Evolutionary conservation across 202 grass and related monocot species (phyloP), one percentile per base, ranked within the genome.

Genomic region (Hordeum pubiflorum): DNA sequence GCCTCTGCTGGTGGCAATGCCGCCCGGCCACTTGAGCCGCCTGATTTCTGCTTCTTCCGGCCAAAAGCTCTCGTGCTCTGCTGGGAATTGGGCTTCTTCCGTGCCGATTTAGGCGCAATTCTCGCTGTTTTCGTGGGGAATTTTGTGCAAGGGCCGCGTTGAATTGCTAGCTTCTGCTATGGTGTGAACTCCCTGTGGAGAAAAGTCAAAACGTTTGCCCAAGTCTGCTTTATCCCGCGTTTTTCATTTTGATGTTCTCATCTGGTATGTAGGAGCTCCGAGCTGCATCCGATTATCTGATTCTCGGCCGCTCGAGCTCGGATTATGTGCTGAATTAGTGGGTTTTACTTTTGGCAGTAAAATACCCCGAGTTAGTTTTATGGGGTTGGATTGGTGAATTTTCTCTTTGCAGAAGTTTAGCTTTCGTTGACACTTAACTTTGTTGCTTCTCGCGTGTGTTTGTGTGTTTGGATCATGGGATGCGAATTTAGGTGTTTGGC

Each of bases 1-100:
- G 74, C 67, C 67, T 87, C 65, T 15, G 21, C 61, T 39, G 4
- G 34, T 14, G 65, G 66, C 67, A 89, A 85, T 85, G 86, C 71
- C 6, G 43, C 10, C 14, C 48, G 31, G 26, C 64, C 72, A 55
- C 34, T 85, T 39, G 15, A 78, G 64, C 44, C 72, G 2, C 8
- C 61, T 69, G 46, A 33, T 14, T 44, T 29, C 65, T 72, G 64
- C 17, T n/a, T 50, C 31, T 5, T 54, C 23, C 31, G 54, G 21
- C 3, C 4, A 2, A 6, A 17, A 17, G 2, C 6, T 37, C 57
- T 15, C 76, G 15, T 48, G 63, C 36, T 85, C 69, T n/a, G 43
- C 57, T 46, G 56, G 54, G 71, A 50, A 64, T 66, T 78, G 4
- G 43, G 9, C 8, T 75, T 21, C 9, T 75, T 62, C 11, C 11